phyloP scores from a whole-genome alignment of 2,329 filamentous ascomycete species.

The Colletotrichum sidae region DNA sequence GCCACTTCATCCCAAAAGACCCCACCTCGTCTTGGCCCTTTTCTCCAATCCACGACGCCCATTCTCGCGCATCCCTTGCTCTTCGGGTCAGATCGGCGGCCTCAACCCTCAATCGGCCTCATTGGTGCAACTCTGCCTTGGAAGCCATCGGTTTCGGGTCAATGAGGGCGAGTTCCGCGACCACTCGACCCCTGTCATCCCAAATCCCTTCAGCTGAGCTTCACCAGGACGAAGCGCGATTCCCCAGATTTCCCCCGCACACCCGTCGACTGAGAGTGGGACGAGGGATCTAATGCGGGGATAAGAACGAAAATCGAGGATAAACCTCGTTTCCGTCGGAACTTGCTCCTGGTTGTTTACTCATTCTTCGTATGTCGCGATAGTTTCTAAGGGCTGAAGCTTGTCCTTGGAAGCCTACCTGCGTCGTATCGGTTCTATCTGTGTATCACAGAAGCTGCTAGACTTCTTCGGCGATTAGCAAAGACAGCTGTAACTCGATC shows the following conservation, averaged over 20 bases:
- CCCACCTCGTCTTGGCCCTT: conserved; percentile 1
- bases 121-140: conserved; percentile 28
- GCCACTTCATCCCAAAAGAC: conserved; percentile 15
- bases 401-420: no score
- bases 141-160: conserved; percentile 15
- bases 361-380: background rate
- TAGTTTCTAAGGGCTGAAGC: background rate
- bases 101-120: background rate
- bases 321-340: conserved; percentile 10
- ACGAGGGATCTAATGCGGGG: conserved; percentile 24
- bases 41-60: conserved; percentile 14
- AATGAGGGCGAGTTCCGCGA: conserved; percentile 17
- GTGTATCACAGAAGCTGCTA: no score
- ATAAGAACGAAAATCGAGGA: conserved; percentile 31
- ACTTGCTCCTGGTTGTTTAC: background rate
- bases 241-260: conserved; percentile 36
- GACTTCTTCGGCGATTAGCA: no score
- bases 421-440: no score
- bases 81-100: conserved; percentile 21
- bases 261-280: conserved; percentile 16
- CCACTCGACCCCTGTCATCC: conserved; percentile 10
- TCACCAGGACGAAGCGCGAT: conserved; percentile 5
- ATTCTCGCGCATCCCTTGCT: conserved; percentile 3
- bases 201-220: background rate
- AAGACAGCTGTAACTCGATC: background rate